A percentile compares a stretch with the other conserved stretches of the same genome.
phyloP scores from a whole-genome alignment of 1,284 basidiomycete genomes.

The Malassezia slooffiae region DNA sequence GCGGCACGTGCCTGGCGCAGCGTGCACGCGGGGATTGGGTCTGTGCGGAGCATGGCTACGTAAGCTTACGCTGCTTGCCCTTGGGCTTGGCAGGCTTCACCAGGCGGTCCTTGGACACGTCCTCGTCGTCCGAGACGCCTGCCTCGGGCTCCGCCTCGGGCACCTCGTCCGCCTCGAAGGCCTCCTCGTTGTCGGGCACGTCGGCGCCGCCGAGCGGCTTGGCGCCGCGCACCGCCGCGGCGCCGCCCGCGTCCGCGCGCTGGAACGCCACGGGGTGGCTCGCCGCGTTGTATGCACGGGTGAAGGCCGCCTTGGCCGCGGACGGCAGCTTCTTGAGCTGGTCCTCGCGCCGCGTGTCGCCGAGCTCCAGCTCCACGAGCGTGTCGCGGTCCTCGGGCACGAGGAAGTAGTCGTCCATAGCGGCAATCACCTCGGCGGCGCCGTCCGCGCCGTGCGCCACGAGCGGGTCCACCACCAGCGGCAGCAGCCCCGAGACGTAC shows the following conservation, averaged over 20 bases:
- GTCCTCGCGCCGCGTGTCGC: slow-evolving; percentile 56
- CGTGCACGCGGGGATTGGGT: too few species aligned
- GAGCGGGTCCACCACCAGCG: slow-evolving; percentile 67
- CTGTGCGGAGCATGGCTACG: too few species aligned
- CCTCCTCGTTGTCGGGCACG: slow-evolving; percentile 12
- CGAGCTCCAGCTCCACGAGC: slow-evolving; percentile 82
- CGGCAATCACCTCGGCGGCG: slow-evolving; percentile 67
- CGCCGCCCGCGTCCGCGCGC: background rate
- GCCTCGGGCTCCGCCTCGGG: background rate
- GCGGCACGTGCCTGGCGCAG: too few species aligned
- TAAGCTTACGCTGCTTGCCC: slow-evolving; percentile 4
- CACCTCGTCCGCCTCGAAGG: slow-evolving; percentile 14
- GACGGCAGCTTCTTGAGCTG: slow-evolving; percentile 73
- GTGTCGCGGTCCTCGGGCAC: slow-evolving; percentile 92
- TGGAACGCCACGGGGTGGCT: slow-evolving; percentile 11
- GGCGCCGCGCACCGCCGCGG: background rate
- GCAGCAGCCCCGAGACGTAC: slow-evolving; percentile 75
- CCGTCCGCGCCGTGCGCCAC: slow-evolving; percentile 53
- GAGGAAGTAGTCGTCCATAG: slow-evolving; percentile 89
- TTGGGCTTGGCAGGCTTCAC: slow-evolving; percentile 1
- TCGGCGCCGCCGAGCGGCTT: slow-evolving; percentile 7
- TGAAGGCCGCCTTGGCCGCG: slow-evolving; percentile 72
- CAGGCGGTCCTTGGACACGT: slow-evolving; percentile 10
- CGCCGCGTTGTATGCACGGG: slow-evolving; percentile 48
- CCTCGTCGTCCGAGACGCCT: background rate